phyloP scores from a whole-genome alignment of 495 filamentous ascomycete species.

The Penicillium bialowiezense region DNA sequence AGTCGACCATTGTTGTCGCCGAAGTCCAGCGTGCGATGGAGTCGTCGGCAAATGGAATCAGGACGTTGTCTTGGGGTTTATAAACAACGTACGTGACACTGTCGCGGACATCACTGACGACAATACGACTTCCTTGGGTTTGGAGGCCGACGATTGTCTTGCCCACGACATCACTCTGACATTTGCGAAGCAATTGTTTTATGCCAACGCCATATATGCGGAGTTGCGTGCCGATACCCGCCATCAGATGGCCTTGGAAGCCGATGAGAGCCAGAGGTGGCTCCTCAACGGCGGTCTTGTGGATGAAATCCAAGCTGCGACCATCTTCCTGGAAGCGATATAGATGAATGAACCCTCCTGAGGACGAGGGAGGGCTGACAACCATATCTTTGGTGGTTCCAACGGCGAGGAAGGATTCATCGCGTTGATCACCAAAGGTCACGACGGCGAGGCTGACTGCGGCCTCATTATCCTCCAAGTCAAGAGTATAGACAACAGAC shows the following conservation, averaged over 20 bases:
- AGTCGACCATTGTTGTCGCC: constrained; percentile 88
- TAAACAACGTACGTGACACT: constrained; percentile 89
- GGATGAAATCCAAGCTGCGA: constrained; percentile 83
- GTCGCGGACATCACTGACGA: constrained; percentile 89
- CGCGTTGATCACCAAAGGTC: constrained; percentile 80
- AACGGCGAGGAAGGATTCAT: constrained; percentile 86
- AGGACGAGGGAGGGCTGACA: constrained; percentile 68
- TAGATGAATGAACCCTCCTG: constrained; percentile 83
- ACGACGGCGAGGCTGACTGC: constrained; percentile 83
- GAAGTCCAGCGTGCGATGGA: constrained; percentile 85
- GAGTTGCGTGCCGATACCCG: constrained; percentile 78
- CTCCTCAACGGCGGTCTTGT: constrained; percentile 88
- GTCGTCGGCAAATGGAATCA: constrained; percentile 93
- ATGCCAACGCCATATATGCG: constrained; percentile 89
- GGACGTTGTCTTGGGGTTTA: constrained; percentile 83
- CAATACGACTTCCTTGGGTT: constrained; percentile 87
- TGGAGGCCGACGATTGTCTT: constrained; percentile 83
- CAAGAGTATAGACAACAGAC: constrained; percentile 66
- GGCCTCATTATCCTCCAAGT: constrained; percentile 86
- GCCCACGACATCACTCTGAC: constrained; percentile 74
- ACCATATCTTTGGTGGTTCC: constrained; percentile 90
- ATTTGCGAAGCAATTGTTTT: constrained; percentile 86
- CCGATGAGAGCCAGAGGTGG: constrained; percentile 83
- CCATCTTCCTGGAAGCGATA: constrained; percentile 90
- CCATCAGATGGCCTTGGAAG: constrained; percentile 88